These are phyloP conservation scores for Fusarium kyushuense DNA, from an alignment of 2,329 filamentous ascomycete species.

Conservation along the genomic window DNA sequence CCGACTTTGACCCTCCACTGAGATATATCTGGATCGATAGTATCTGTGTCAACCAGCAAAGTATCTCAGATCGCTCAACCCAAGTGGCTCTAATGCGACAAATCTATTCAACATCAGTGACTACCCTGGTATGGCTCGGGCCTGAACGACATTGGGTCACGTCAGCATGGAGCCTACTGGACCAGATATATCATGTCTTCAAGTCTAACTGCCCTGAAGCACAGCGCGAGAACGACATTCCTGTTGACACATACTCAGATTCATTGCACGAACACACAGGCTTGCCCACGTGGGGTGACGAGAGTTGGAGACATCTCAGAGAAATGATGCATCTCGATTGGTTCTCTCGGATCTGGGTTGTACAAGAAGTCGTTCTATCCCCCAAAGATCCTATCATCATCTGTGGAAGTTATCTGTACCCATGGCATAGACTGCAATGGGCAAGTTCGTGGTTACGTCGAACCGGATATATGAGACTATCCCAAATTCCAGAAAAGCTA, in stretches of 20 bases:
- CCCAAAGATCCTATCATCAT: not conserved
- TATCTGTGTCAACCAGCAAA: not conserved
- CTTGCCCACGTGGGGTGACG: not conserved
- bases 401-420: not conserved
- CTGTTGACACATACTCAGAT: not conserved
- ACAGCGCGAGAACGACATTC: not conserved
- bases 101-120: not conserved
- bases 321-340: not conserved
- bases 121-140: not conserved
- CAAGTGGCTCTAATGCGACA: not conserved
- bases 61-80: not conserved
- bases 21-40: slow-evolving; percentile 1
- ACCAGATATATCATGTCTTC: not conserved
- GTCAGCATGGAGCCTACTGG: not conserved
- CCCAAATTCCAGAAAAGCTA: not conserved
- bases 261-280: not conserved
- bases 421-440: not conserved
- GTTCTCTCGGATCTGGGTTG: not conserved
- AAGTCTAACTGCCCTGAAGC: rapidly evolving
- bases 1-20: not conserved
- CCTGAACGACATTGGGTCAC: not conserved
- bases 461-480: not conserved
- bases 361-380: slow-evolving; percentile 2
- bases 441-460: slow-evolving; percentile 1
- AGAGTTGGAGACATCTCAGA: not conserved